phyloP scores from a whole-genome alignment of 2,329 filamentous ascomycete genomes.

The Trichoderma guizhouense region DNA sequence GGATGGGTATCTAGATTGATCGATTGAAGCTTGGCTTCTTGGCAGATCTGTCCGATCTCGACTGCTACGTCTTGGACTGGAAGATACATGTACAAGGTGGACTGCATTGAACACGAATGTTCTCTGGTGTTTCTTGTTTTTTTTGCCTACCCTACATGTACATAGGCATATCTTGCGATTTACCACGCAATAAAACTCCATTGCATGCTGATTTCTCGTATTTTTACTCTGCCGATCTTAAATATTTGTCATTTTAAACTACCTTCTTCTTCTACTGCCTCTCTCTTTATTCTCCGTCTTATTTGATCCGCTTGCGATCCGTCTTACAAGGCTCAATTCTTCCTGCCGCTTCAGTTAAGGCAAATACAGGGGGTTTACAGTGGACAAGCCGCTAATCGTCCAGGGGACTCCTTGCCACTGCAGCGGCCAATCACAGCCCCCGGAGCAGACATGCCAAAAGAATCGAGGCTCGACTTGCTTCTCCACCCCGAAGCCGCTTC shows the following conservation, averaged over 20 bases:
- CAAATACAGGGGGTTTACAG: not conserved
- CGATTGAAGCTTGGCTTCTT: not conserved
- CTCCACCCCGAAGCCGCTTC: constrained; percentile 1
- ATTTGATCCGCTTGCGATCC: not conserved
- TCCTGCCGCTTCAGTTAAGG: not conserved
- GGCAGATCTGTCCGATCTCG: not conserved
- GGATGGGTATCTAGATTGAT: not conserved
- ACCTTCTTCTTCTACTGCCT: not conserved
- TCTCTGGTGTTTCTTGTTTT: not conserved
- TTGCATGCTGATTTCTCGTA: not conserved
- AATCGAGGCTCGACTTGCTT: not conserved
- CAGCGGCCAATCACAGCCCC: constrained; percentile 3
- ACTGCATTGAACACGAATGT: not conserved
- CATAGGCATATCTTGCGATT: not conserved
- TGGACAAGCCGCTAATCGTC: not conserved
- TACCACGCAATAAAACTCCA: not conserved
- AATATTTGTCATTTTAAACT: not conserved
- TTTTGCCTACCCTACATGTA: not conserved
- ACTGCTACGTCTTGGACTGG: not conserved
- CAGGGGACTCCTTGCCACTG: not conserved
- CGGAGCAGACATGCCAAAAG: not conserved
- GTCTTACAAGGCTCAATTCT: not conserved
- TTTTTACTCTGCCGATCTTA: not conserved
- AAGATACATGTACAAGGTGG: not conserved
- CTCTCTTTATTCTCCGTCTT: not conserved